Evolutionary conservation across 2,329 filamentous ascomycete genomes (phyloP).

Genomic region (Cytospora chrysosperma): DNA sequence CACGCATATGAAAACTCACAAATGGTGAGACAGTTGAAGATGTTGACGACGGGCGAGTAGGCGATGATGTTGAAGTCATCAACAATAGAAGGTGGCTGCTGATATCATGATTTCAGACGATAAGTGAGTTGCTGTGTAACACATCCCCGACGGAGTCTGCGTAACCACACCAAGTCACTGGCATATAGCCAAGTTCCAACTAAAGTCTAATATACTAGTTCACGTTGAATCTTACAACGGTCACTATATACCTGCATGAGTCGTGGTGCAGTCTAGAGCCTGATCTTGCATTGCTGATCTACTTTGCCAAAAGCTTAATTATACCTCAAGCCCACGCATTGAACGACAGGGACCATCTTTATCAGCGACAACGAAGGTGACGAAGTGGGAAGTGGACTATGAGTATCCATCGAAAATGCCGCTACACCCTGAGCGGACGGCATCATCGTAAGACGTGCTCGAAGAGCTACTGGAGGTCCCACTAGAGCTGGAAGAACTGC

Average conservation of each 20-base stretch:
- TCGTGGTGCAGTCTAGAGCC: neutral
- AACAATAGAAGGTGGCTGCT: neutral
- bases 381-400: neutral
- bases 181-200: neutral
- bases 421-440: neutral
- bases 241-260: neutral
- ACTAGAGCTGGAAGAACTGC: neutral
- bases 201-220: neutral
- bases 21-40: too few relatives aligned
- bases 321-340: neutral
- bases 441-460: neutral
- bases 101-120: neutral
- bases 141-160: neutral
- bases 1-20: too few relatives aligned
- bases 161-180: neutral
- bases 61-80: neutral
- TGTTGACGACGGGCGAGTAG: too few relatives aligned
- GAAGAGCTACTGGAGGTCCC: neutral
- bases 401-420: neutral
- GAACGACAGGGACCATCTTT: neutral
- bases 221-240: neutral
- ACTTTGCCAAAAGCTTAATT: too few relatives aligned
- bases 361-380: neutral
- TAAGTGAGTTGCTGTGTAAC: too few relatives aligned
- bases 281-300: neutral